Base-by-base conservation (phyloP, 2,329 filamentous ascomycete genomes). In the Chaetomium sp. region DNA sequence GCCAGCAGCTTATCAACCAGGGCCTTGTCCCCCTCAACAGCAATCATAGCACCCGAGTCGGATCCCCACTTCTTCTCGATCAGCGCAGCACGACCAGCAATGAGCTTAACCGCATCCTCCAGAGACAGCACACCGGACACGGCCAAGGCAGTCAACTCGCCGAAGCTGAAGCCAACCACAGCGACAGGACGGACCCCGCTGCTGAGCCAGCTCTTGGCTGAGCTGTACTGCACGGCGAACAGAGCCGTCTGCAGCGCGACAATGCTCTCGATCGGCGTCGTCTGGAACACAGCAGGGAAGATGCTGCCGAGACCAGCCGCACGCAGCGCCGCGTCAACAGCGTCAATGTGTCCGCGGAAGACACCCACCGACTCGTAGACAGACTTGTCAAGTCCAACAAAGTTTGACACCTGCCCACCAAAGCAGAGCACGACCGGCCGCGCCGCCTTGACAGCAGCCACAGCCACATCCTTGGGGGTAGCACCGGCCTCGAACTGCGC, bases 111-210 rank as follows among this genome's bases (percentile, higher is more conserved):
- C 0, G 70, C 61, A 36, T 73, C 69, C 7, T 54, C 4, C 0
- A 74, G 54, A 0, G 56, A 61, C 4, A 76, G 53, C 0, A 61
- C 59, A 0, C 69, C 68, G 0, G 71, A 62, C 0, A 75, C 56
- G 51, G 70, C 72, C 0, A 74, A 62, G 0, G 72, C 72, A 0
- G 70, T 70, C 5, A 76, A 62, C 61, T 76, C 69, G 4, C 75
- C 75, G 32, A 75, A 72, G 56, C 69, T 72, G 57, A 76, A 72
- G 3, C 74, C 74, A 0, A 75, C 65, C 0, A 72, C 61, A 1
- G 64, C 65, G 1, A 12, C 36, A 2, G 14, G 14, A 33, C 57
- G 1, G 59, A 57, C 34, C 1, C 73, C 72, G 10, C 69, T 0
- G 48, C 72, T 70, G 0, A 74, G 69, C 72, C 72, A 74, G 34